phyloP scores from a whole-genome alignment of 805 yeast species.

The Wickerhamomyces strasburgensis region DNA sequence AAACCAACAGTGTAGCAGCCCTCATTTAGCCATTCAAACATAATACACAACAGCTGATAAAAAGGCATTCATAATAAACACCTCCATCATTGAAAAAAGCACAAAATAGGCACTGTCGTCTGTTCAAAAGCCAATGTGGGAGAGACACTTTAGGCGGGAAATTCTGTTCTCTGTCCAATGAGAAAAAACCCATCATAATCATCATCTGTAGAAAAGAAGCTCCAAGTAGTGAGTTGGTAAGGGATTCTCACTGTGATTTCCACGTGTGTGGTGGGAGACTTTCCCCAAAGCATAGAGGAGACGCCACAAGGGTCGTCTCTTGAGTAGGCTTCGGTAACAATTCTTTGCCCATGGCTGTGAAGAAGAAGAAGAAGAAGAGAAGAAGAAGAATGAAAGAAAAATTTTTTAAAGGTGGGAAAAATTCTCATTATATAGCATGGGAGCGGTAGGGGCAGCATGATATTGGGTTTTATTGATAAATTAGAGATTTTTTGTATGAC shows the following conservation, averaged over 20 bases:
- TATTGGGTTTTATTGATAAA: too few species aligned
- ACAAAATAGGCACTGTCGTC: too few species aligned
- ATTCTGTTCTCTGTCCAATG: too few species aligned
- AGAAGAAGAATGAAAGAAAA: constrained; percentile 2
- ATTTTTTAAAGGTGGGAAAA: not conserved
- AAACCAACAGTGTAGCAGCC: too few species aligned
- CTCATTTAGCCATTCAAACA: too few species aligned
- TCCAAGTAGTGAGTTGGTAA: constrained; percentile 30
- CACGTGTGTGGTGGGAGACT: constrained; percentile 80
- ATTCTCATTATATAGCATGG: not conserved
- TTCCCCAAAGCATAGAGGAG: constrained; percentile 65
- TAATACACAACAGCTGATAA: not conserved
- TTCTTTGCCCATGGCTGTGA: constrained; percentile 66
- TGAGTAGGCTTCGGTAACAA: constrained; percentile 71
- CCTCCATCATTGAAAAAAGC: not conserved
- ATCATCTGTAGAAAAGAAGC: constrained; percentile 5
- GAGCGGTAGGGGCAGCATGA: not conserved
- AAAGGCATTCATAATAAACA: not conserved
- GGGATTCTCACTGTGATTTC: constrained; percentile 51
- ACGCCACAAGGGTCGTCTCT: constrained; percentile 29
- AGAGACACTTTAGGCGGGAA: constrained; percentile 8
- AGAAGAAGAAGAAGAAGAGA: constrained; percentile 11
- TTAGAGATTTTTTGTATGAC: too few species aligned
- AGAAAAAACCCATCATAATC: too few species aligned
- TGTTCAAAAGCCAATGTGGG: too few species aligned